A percentile compares a stretch with the other conserved stretches of the same genome.
These are phyloP conservation scores for Fonsecaea multimorphosa DNA, from an alignment of 2,329 filamentous ascomycete species.

Conservation along the genomic window DNA sequence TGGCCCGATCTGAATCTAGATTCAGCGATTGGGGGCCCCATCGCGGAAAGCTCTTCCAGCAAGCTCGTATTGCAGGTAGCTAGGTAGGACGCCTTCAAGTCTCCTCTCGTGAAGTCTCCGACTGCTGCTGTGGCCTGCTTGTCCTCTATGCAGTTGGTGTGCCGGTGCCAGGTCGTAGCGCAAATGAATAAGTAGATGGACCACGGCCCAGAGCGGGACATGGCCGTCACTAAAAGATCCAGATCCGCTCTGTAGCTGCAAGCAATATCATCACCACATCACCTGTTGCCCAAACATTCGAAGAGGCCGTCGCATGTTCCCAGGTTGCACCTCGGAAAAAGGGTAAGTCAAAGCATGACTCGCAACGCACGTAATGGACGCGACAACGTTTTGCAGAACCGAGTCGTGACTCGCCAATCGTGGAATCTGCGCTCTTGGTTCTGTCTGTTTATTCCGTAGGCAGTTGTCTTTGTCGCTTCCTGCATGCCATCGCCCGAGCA, in stretches of 20 bases:
- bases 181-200: background rate
- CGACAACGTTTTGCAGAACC: background rate
- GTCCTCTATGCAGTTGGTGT: too few relatives aligned
- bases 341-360: background rate
- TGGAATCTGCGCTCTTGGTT: background rate
- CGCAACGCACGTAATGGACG: background rate
- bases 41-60: background rate
- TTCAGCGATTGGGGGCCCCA: background rate
- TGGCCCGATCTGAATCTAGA: background rate
- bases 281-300: background rate
- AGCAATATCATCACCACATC: background rate
- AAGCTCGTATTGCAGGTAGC: background rate
- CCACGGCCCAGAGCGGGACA: background rate
- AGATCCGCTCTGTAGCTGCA: background rate
- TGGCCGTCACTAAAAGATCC: background rate
- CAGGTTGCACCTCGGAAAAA: background rate
- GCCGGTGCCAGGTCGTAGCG: background rate
- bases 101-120: background rate
- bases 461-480: background rate
- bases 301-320: background rate
- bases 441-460: background rate
- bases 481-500: background rate
- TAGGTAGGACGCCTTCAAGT: background rate
- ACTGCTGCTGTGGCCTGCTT: too few relatives aligned
- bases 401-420: background rate